Conservation (phyloP, 768 basidiomycete species). For the Lactarius indigo region DNA sequence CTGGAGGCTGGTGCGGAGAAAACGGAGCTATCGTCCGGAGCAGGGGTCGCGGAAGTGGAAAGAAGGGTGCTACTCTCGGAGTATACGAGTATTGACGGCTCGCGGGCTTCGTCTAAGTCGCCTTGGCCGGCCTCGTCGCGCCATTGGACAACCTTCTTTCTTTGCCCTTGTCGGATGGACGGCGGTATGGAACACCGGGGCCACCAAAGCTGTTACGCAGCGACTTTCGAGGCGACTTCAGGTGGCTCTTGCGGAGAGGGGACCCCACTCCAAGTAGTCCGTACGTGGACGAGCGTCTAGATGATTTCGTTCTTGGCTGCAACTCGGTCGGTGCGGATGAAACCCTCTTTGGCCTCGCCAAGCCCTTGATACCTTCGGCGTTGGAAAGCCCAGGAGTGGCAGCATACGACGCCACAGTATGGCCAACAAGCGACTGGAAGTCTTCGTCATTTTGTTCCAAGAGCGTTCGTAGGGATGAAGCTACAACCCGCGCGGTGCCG, state of each 20-base stretch:
- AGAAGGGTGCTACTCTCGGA: constrained; percentile 28
- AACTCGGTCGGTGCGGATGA: constrained; percentile 46
- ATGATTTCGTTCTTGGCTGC: constrained; percentile 37
- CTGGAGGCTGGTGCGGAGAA: constrained; percentile 36
- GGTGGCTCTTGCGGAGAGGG: constrained; percentile 39
- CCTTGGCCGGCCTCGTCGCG: constrained; percentile 83
- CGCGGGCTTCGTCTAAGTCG: constrained; percentile 62
- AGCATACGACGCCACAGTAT: constrained; percentile 59
- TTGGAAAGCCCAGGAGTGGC: constrained; percentile 33
- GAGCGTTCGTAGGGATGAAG: constrained; percentile 48
- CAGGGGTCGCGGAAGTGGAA: constrained; percentile 32
- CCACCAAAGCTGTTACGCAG: constrained; percentile 40
- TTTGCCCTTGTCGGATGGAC: constrained; percentile 61
- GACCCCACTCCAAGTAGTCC: constrained; percentile 35
- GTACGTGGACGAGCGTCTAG: constrained; percentile 46
- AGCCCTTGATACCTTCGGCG: constrained; percentile 51
- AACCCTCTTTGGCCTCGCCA: constrained; percentile 43
- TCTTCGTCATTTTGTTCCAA: constrained; percentile 67
- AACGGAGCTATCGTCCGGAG: constrained; percentile 37
- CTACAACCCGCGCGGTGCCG: constrained; percentile 45
- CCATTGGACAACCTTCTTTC: constrained; percentile 77
- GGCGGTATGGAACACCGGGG: constrained; percentile 53
- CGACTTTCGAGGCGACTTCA: constrained; percentile 37
- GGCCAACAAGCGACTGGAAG: constrained; percentile 64
- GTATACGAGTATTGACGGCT: constrained; percentile 19